phyloP scores from a whole-genome alignment of 2,329 filamentous ascomycete species.

The Colletotrichum navitas region DNA sequence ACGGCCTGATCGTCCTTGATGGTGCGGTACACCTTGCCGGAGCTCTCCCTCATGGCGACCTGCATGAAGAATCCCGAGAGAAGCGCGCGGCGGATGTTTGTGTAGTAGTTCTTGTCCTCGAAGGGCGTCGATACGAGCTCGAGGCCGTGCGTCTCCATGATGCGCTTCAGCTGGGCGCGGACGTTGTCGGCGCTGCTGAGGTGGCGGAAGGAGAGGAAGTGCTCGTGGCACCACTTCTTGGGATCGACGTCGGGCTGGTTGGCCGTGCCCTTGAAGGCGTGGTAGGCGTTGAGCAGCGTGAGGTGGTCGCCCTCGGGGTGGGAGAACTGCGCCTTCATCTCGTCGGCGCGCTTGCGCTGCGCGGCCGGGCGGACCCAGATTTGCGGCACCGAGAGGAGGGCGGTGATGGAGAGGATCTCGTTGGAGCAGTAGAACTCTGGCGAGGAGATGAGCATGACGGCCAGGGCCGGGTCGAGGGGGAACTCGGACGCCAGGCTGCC shows the following conservation, averaged over 20 bases:
- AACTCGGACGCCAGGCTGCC: slow-evolving; percentile 94
- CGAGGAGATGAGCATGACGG: slow-evolving; percentile 97
- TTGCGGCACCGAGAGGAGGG: slow-evolving; percentile 93
- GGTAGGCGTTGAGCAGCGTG: slow-evolving; percentile 96
- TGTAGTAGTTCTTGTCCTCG: slow-evolving; percentile 97
- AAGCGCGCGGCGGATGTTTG: slow-evolving; percentile 92
- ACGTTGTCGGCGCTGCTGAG: slow-evolving; percentile 95
- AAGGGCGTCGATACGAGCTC: slow-evolving; percentile 91
- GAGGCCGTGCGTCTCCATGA: slow-evolving; percentile 93
- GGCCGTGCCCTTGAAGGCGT: slow-evolving; percentile 88
- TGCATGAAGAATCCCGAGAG: slow-evolving; percentile 99
- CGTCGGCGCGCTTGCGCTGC: slow-evolving; percentile 90
- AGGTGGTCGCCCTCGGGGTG: slow-evolving; percentile 96
- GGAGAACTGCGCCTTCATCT: slow-evolving; percentile 95
- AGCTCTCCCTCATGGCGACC: slow-evolving; percentile 91
- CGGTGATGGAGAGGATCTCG: slow-evolving; percentile 95
- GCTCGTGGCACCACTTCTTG: slow-evolving; percentile 96
- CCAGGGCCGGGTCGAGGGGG: slow-evolving; percentile 91
- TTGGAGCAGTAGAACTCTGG: slow-evolving; percentile 99
- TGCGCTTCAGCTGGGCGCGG: slow-evolving; percentile 88
- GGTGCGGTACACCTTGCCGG: slow-evolving; percentile 91
- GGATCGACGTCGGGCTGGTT: slow-evolving; percentile 75
- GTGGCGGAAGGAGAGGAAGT: slow-evolving; percentile 91
- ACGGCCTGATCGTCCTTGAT: slow-evolving; percentile 98
- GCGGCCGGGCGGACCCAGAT: slow-evolving; percentile 90